These are phyloP conservation scores for Rhizopogon vesiculosus DNA, from an alignment of 768 basidiomycete species.

Conservation along the genomic window DNA sequence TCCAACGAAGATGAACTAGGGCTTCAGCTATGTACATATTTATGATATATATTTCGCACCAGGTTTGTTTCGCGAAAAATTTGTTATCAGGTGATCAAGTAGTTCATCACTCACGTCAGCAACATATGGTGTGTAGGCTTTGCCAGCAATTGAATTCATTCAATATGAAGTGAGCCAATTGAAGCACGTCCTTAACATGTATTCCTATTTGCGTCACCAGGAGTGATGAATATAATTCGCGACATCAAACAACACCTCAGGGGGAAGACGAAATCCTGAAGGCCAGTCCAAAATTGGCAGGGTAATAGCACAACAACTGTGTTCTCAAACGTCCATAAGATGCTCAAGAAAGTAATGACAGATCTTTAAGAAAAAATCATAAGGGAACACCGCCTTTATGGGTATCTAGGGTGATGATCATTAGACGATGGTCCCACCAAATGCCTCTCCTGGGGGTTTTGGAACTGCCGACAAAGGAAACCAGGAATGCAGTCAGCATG, in stretches of 20 bases:
- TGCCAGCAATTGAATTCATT: slow-evolving; percentile 29
- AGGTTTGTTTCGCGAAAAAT: slow-evolving; percentile 39
- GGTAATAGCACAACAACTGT: slow-evolving; percentile 36
- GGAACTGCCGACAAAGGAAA: slow-evolving; percentile 27
- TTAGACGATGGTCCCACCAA: slow-evolving; percentile 44
- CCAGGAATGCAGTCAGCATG: slow-evolving; percentile 7
- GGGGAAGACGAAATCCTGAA: slow-evolving; percentile 29
- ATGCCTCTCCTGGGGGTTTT: slow-evolving; percentile 41
- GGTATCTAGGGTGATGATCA: slow-evolving; percentile 48
- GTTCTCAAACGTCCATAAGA: slow-evolving; percentile 45
- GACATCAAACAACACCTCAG: slow-evolving; percentile 36
- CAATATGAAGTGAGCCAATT: slow-evolving; percentile 27
- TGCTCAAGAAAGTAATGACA: slow-evolving; percentile 39
- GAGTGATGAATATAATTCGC: slow-evolving; percentile 39
- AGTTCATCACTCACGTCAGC: slow-evolving; percentile 27
- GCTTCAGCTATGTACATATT: slow-evolving; percentile 28
- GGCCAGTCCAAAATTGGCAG: slow-evolving; percentile 36
- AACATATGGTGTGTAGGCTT: slow-evolving; percentile 30
- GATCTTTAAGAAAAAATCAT: slow-evolving; percentile 31
- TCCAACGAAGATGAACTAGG: slow-evolving; percentile 37
- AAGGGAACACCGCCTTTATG: slow-evolving; percentile 33
- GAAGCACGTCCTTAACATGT: slow-evolving; percentile 25
- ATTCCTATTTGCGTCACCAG: slow-evolving; percentile 14
- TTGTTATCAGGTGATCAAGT: slow-evolving; percentile 14
- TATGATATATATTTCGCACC: slow-evolving; percentile 28